Evolutionary conservation across 2,329 filamentous ascomycete species (phyloP).

Genomic region (Raffaelea arxii): DNA sequence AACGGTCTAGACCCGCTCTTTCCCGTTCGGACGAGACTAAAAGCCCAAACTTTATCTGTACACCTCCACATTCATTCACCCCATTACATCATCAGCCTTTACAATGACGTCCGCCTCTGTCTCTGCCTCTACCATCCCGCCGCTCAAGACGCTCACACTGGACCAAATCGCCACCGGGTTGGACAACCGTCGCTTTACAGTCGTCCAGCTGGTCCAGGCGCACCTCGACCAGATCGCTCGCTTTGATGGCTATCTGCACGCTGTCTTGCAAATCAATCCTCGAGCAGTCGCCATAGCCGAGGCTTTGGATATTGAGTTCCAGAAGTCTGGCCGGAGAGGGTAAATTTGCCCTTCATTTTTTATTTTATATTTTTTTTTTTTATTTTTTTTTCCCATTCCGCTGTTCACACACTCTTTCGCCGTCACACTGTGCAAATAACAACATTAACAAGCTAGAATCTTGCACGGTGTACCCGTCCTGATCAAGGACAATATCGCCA

Average conservation of each 20-base stretch:
- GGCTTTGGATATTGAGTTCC: conserved; percentile 21
- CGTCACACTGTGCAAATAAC: too few relatives aligned
- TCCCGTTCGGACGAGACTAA: too few relatives aligned
- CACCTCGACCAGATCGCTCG: conserved; percentile 21
- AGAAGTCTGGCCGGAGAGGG: conserved; percentile 11
- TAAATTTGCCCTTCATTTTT: too few relatives aligned
- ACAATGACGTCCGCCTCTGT: too few relatives aligned
- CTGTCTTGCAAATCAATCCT: conserved; percentile 27
- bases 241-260: conserved; percentile 22
- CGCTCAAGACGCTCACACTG: conserved; percentile 22
- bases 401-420: too few relatives aligned
- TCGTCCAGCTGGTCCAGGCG: conserved; percentile 24
- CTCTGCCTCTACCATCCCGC: conserved; percentile 20
- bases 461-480: conserved; percentile 11
- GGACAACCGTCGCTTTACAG: conserved; percentile 22
- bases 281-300: conserved; percentile 28
- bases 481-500: conserved; percentile 56
- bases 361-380: too few relatives aligned
- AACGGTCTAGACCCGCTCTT: too few relatives aligned
- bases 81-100: too few relatives aligned
- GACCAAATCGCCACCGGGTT: conserved; percentile 23
- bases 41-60: too few relatives aligned
- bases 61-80: too few relatives aligned
- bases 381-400: too few relatives aligned
- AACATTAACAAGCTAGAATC: too few relatives aligned